phyloP scores from a whole-genome alignment of 2,329 filamentous ascomycete species.

The Fusarium floridanum region DNA sequence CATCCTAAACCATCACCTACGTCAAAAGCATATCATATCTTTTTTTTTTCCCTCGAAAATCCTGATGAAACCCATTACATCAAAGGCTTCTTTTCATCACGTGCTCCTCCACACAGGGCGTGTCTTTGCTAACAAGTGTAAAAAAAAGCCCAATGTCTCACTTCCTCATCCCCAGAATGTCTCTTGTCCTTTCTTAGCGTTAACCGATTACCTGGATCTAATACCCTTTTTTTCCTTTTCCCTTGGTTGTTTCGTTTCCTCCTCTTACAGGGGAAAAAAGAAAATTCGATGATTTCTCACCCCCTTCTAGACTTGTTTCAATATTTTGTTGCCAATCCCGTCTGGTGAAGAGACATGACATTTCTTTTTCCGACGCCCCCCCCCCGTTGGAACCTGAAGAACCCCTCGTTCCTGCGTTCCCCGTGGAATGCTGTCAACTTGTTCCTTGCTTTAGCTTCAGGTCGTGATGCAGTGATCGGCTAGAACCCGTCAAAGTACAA shows the following conservation, averaged over 20 bases:
- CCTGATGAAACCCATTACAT: background rate
- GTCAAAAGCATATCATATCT: constrained; percentile 10
- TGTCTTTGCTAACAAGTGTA: constrained; percentile 1
- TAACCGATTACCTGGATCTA: constrained; percentile 8
- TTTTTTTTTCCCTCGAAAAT: background rate
- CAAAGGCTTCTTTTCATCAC: background rate
- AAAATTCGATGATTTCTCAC: background rate
- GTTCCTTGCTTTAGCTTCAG: constrained; percentile 16
- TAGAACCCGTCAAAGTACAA: constrained; percentile 14
- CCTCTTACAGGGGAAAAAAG: constrained; percentile 7
- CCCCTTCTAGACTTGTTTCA: background rate
- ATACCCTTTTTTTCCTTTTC: constrained; percentile 9
- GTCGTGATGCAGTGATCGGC: constrained; percentile 23
- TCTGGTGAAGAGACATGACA: constrained; percentile 26
- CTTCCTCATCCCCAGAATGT: background rate
- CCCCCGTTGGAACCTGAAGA: constrained; percentile 5
- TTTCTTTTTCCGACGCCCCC: background rate
- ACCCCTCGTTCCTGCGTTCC: constrained; percentile 14
- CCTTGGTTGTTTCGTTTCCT: constrained; percentile 1
- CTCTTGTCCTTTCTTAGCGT: constrained; percentile 27
- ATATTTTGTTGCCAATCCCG: background rate
- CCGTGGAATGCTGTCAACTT: constrained; percentile 26
- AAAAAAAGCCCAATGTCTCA: background rate
- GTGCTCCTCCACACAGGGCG: constrained; percentile 2
- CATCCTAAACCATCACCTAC: background rate